Base-by-base conservation (phyloP, 169 alveolate genomes). In the Plasmodium ovale region DNA sequence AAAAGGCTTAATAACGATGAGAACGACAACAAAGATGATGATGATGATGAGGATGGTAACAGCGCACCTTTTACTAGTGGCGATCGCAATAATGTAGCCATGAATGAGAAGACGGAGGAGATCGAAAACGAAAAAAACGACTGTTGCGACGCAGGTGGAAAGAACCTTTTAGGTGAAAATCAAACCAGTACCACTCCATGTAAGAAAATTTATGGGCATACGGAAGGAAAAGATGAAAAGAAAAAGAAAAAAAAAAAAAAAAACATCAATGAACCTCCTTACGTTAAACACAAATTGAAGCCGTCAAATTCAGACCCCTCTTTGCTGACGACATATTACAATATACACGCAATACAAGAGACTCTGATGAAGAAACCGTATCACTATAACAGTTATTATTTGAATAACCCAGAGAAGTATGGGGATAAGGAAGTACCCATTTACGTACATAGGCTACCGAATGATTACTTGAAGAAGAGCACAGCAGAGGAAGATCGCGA, bases 251-350 rank as follows among this genome's bases (percentile, higher is more conserved):
- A 62, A 16, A 77, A 60, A 77, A 21, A 60, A 59, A 77, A 77
- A 54, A 47, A 29, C 27, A 42, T 67, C n/a, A 60, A 77, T 31
- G 88, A 47, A 62, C 88, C 88, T 14, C 90, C 92, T 16, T 93
- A 93, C 58, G 93, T 93, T 23, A 93, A 92, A 67, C 84, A 92
- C 47, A 51, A 42, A 25, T 87, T 91, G 31, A 88, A 84, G 44
- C 95, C 94, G 1, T 69, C 95, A 49, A 58, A 74, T 54, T 92
- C 95, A 21, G 96, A 93, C 51, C 96, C 96, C 29, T 73, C 95
- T 31, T 60, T 85, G 10, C 87, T 87, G 9, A 93, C 96, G 4
- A 91, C 92, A 31, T 93, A 92, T 58, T 65, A 88, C 59, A 89
- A 92, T 47, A 72, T 77, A 54, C 92, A 92, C 27, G 95, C 96